A percentile compares a stretch with the other conserved stretches of the same genome.
These are phyloP conservation scores for Cytospora mali DNA, from an alignment of 2,329 filamentous ascomycete species.

Conservation along the genomic window DNA sequence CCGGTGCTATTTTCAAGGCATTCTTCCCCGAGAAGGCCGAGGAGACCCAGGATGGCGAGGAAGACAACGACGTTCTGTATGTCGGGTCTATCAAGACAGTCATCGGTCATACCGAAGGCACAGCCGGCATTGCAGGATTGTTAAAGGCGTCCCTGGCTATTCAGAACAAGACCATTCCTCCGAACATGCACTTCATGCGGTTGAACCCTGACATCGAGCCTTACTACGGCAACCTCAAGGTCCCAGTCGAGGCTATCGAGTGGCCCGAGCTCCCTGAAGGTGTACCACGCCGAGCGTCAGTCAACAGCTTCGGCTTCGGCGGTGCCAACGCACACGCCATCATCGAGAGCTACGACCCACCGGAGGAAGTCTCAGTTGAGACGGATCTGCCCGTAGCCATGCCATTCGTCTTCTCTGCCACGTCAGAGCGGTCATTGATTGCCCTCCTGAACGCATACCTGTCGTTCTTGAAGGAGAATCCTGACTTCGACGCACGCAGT, in stretches of 20 bases:
- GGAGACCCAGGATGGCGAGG: too few relatives aligned
- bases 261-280: conserved; percentile 16
- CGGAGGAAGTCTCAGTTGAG: conserved; percentile 11
- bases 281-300: conserved; percentile 14
- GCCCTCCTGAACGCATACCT: conserved; percentile 30
- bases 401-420: conserved; percentile 38
- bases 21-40: conserved; percentile 33
- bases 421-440: too few relatives aligned
- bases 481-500: too few relatives aligned
- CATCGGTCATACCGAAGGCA: conserved; percentile 46
- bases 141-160: conserved; percentile 41
- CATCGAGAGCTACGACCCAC: conserved; percentile 12
- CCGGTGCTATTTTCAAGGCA: conserved; percentile 37
- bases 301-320: conserved; percentile 27
- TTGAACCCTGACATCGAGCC: conserved; percentile 40
- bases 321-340: conserved; percentile 22
- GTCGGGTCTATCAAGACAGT: conserved; percentile 40
- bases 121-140: conserved; percentile 45
- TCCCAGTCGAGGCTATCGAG: conserved; percentile 2
- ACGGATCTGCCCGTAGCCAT: conserved; percentile 23
- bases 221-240: conserved; percentile 34
- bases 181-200: conserved; percentile 41
- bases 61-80: too few relatives aligned
- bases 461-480: conserved; percentile 29
- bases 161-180: conserved; percentile 40